A percentile compares a stretch with the other conserved stretches of the same genome.
Conservation (phyloP, 2,329 filamentous ascomycete species). For the Trichoderma simmonsii region DNA sequence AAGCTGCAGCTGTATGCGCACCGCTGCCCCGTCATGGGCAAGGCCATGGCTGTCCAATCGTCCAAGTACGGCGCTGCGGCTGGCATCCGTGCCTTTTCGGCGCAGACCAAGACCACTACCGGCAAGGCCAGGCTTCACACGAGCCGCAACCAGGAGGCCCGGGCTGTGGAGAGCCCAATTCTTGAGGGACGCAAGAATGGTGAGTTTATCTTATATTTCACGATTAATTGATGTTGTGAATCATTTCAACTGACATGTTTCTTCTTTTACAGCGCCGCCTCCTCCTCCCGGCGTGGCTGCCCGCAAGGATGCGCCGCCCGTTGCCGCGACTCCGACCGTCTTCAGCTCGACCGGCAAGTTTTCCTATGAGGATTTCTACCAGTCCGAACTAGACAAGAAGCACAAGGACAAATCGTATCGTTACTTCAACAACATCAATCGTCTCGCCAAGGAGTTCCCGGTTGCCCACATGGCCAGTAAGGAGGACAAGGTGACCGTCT, state of each 20-base stretch:
- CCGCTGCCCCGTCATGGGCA: conserved; percentile 98
- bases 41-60: conserved; percentile 86
- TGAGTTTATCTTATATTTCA: conserved; percentile 24
- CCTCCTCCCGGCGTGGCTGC: conserved; percentile 24
- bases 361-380: conserved; percentile 88
- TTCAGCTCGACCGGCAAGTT: conserved; percentile 57
- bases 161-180: conserved; percentile 63
- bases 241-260: background rate
- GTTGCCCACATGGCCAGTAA: conserved; percentile 83
- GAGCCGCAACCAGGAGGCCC: conserved; percentile 71
- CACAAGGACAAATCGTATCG: conserved; percentile 99
- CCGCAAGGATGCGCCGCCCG: conserved; percentile 20
- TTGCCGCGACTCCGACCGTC: conserved; percentile 19
- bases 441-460: conserved; percentile 92
- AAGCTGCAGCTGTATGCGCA: conserved; percentile 92
- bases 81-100: conserved; percentile 50
- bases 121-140: conserved; percentile 76
- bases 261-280: conserved; percentile 18
- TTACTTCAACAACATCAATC: conserved; percentile 99
- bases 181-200: conserved; percentile 49
- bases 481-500: conserved; percentile 89
- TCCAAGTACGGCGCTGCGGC: conserved; percentile 51
- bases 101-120: conserved; percentile 47
- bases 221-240: background rate
- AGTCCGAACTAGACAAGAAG: conserved; percentile 90